Percentiles rank a stretch among this genome's conserved stretches.
phyloP scores from a whole-genome alignment of 768 basidiomycete species.

The Rhodotorula kratochvilovae region DNA sequence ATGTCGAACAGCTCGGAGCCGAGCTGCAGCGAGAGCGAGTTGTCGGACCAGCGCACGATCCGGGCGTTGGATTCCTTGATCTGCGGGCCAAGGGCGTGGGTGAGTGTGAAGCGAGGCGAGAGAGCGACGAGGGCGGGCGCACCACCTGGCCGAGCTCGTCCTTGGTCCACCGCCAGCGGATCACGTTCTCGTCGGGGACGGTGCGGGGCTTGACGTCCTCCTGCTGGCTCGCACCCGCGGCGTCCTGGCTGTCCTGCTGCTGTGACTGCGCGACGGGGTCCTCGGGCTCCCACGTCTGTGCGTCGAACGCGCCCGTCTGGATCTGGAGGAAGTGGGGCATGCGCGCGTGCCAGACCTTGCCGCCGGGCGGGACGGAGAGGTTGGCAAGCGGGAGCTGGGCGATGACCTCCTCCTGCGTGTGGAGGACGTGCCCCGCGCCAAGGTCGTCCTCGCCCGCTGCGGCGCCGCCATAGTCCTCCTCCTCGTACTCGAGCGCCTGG shows the following conservation, averaged over 20 bases:
- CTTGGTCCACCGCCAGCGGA: conserved; percentile 91
- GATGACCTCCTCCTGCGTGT: conserved; percentile 37
- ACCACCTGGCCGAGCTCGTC: conserved; percentile 71
- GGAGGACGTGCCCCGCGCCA: conserved; percentile 44
- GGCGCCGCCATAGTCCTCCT: conserved; percentile 39
- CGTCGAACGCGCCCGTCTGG: conserved; percentile 83
- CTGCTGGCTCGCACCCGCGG: conserved; percentile 48
- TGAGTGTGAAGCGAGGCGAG: background rate
- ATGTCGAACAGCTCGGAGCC: conserved; percentile 95
- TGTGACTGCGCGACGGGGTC: conserved; percentile 48
- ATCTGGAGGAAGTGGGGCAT: conserved; percentile 91
- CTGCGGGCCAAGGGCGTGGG: conserved; percentile 49
- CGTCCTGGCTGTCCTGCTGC: conserved; percentile 52
- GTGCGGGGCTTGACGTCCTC: conserved; percentile 60
- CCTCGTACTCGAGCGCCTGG: conserved; percentile 47
- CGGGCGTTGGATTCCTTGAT: conserved; percentile 82
- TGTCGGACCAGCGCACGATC: conserved; percentile 92
- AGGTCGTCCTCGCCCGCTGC: conserved; percentile 3
- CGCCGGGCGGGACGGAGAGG: conserved; percentile 17
- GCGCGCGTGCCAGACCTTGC: conserved; percentile 73
- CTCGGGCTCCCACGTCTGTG: conserved; percentile 74
- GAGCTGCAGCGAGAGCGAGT: conserved; percentile 78
- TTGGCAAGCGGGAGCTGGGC: conserved; percentile 76
- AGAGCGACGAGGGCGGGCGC: conserved; percentile 46
- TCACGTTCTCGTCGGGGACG: conserved; percentile 75